Evolutionary conservation across 202 grass and related monocot species (phyloP).

Genomic region (Zoysia matrella): DNA sequence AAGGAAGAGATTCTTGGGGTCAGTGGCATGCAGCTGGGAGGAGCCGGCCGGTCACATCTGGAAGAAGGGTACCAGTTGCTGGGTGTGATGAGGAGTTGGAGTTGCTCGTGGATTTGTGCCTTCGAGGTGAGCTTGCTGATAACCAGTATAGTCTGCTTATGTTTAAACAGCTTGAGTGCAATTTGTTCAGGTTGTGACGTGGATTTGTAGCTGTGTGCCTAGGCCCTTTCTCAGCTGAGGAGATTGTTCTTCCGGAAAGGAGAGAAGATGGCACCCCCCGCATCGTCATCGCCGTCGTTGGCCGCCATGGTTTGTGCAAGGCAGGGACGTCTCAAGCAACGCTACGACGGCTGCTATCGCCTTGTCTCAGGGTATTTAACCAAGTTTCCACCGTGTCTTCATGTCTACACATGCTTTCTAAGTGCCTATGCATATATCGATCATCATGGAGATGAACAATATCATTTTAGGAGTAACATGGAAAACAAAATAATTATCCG

Average conservation of each 20-base stretch:
- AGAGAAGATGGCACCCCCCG: conserved; percentile 43
- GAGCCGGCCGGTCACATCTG: conserved; percentile 32
- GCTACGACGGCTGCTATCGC: conserved; percentile 72
- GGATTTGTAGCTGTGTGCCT: conserved; percentile 18
- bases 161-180: neutral
- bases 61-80: neutral
- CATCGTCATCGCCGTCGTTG: neutral
- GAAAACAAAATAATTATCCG: neutral
- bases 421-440: neutral
- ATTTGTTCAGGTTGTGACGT: conserved; percentile 21
- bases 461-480: neutral
- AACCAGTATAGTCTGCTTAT: neutral
- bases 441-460: neutral
- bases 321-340: conserved; percentile 67
- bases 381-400: neutral
- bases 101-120: conserved; percentile 46
- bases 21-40: conserved; percentile 51
- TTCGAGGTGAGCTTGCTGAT: conserved; percentile 40
- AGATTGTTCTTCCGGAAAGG: conserved; percentile 20
- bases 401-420: neutral
- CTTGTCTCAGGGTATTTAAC: conserved; percentile 78
- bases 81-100: conserved; percentile 40
- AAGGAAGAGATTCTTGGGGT: conserved; percentile 49
- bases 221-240: conserved; percentile 45
- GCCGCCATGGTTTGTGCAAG: conserved; percentile 39